phyloP scores from a whole-genome alignment of 208 protist species.

The Trypanosoma boissoni region DNA sequence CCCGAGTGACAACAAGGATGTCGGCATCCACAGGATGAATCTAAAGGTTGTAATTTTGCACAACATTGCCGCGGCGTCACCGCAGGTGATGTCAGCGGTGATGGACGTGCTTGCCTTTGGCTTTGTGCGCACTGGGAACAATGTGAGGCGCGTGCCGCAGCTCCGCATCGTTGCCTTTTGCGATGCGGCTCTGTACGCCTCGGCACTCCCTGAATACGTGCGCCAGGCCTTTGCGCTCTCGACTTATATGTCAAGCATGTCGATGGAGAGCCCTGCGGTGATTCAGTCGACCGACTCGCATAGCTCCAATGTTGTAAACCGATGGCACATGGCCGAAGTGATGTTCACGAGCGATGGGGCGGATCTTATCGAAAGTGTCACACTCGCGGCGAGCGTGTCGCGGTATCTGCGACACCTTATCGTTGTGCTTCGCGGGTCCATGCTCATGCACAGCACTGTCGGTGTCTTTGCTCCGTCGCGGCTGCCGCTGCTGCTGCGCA shows the following conservation, averaged over 20 bases:
- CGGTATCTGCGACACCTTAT: constrained; percentile 83
- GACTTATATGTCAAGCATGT: constrained; percentile 66
- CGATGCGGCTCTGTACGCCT: constrained; percentile 39
- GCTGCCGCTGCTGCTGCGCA: constrained; percentile 37
- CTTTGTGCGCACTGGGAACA: constrained; percentile 27
- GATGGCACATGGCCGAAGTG: constrained; percentile 69
- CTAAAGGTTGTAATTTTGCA: constrained; percentile 78
- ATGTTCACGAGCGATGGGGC: constrained; percentile 44
- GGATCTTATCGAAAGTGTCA: constrained; percentile 62
- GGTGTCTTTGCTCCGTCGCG: constrained; percentile 20
- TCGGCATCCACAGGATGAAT: constrained; percentile 23
- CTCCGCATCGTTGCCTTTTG: constrained; percentile 85
- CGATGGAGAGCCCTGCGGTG: constrained; percentile 80
- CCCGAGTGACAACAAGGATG: neutral
- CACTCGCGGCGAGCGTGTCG: constrained; percentile 41
- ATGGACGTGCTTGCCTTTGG: constrained; percentile 72
- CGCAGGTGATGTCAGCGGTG: constrained; percentile 57
- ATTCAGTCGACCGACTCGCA: constrained; percentile 55
- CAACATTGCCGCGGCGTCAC: constrained; percentile 49
- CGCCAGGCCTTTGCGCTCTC: constrained; percentile 79
- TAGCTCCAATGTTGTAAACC: constrained; percentile 76
- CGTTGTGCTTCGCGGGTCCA: constrained; percentile 62
- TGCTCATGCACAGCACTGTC: constrained; percentile 21
- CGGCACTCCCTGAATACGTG: constrained; percentile 58
- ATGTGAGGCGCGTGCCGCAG: constrained; percentile 26